Conservation (phyloP, 768 basidiomycete species). For the Rhizopogon rudus region DNA sequence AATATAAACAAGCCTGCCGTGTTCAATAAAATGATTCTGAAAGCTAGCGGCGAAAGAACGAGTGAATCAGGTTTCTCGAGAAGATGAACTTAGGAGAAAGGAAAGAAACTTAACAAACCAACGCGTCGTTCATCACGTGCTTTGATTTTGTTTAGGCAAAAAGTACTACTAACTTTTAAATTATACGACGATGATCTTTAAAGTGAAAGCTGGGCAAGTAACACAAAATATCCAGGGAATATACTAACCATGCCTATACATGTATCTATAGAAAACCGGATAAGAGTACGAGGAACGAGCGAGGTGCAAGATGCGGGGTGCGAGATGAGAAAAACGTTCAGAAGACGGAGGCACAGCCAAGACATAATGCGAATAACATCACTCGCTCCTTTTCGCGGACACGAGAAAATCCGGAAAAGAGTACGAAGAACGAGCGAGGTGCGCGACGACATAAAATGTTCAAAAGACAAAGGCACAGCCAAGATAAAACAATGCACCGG, state of each 20-base stretch:
- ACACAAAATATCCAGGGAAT: background rate
- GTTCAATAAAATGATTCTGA: conserved; percentile 3
- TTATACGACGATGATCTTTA: background rate
- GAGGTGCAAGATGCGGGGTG: background rate
- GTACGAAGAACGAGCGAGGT: background rate
- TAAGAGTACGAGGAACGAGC: background rate
- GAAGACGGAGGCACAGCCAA: background rate
- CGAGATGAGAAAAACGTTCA: background rate
- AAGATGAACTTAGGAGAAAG: background rate
- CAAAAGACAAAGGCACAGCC: background rate
- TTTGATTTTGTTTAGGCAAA: background rate
- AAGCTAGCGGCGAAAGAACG: conserved; percentile 1
- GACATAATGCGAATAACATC: too few relatives aligned
- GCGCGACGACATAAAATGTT: background rate
- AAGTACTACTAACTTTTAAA: background rate
- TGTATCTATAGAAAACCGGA: background rate
- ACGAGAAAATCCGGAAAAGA: background rate
- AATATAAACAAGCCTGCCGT: conserved; percentile 25
- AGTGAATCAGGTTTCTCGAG: background rate
- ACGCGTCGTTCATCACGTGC: background rate
- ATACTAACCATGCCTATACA: background rate
- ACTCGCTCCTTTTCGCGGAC: too few relatives aligned
- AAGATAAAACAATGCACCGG: background rate
- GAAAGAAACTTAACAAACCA: background rate
- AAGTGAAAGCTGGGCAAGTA: background rate